Conservation (phyloP, 352 stramenopile genomes). For the Phytophthora ramorum region DNA sequence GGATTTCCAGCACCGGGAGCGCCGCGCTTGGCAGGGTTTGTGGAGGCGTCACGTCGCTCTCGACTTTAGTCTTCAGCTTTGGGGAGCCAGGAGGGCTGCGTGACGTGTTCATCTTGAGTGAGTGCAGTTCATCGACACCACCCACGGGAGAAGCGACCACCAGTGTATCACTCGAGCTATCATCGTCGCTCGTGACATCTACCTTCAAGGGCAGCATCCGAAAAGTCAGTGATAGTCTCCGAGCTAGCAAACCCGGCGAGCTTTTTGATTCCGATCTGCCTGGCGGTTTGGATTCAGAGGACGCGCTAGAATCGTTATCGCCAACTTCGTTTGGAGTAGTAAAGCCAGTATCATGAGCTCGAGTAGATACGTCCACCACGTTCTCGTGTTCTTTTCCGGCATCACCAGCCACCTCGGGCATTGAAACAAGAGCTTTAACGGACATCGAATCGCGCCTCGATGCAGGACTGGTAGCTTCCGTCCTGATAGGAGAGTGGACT, state of each 20-base stretch:
- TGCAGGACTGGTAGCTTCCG: background rate
- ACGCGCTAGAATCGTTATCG: background rate
- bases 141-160: background rate
- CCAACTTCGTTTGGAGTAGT: background rate
- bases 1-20: slow-evolving; percentile 27
- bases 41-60: background rate
- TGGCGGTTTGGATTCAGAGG: background rate
- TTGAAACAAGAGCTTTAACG: slow-evolving; percentile 4
- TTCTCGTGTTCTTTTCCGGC: background rate
- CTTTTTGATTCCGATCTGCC: background rate
- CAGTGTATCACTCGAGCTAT: background rate
- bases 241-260: background rate
- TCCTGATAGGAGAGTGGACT: background rate
- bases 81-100: background rate
- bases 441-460: slow-evolving; percentile 4
- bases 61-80: slow-evolving; percentile 5
- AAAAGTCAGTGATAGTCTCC: slow-evolving; percentile 14
- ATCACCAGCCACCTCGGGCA: background rate
- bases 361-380: background rate
- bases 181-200: background rate
- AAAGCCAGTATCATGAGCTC: background rate
- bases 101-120: background rate
- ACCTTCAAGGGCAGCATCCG: background rate
- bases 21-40: slow-evolving; percentile 16
- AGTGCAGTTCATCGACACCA: background rate